Conservation (phyloP, 2,329 filamentous ascomycete genomes). For the Claviceps sp. region DNA sequence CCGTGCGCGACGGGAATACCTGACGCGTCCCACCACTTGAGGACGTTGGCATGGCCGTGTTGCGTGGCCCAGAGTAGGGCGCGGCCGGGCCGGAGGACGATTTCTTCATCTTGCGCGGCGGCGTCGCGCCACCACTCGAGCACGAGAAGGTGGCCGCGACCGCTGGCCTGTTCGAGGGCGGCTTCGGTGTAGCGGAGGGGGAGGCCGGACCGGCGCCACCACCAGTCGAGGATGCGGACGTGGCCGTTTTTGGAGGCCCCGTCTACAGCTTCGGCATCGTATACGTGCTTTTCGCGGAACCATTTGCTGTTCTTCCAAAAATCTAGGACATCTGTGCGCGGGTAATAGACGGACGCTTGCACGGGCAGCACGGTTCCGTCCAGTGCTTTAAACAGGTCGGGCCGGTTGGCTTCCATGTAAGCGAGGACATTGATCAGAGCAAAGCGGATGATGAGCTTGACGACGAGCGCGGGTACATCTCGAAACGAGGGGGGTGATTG, state of each 20-base stretch:
- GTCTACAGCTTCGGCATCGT: constrained; percentile 73
- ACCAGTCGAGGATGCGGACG: constrained; percentile 79
- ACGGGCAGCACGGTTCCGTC: constrained; percentile 77
- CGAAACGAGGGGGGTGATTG: constrained; percentile 55
- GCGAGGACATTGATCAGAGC: constrained; percentile 66
- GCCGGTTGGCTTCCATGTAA: constrained; percentile 47
- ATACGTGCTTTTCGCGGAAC: constrained; percentile 68
- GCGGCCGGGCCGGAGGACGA: constrained; percentile 66
- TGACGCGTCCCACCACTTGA: constrained; percentile 80
- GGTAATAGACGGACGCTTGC: constrained; percentile 78
- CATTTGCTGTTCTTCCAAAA: constrained; percentile 81
- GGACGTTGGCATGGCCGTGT: constrained; percentile 60
- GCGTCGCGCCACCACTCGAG: constrained; percentile 88
- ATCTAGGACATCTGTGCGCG: constrained; percentile 69
- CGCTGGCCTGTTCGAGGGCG: constrained; percentile 77
- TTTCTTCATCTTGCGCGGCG: constrained; percentile 41
- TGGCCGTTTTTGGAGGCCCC: constrained; percentile 78
- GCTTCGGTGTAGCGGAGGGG: constrained; percentile 75
- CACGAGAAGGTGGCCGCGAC: constrained; percentile 71
- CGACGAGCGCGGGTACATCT: constrained; percentile 64
- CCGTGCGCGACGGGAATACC: constrained; percentile 68
- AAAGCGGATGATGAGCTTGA: constrained; percentile 87
- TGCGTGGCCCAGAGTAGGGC: constrained; percentile 75
- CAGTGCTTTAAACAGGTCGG: constrained; percentile 71
- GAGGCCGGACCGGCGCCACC: constrained; percentile 66